Conservation (phyloP, 2,329 filamentous ascomycete species). For the Cladorrhinum sp. region DNA sequence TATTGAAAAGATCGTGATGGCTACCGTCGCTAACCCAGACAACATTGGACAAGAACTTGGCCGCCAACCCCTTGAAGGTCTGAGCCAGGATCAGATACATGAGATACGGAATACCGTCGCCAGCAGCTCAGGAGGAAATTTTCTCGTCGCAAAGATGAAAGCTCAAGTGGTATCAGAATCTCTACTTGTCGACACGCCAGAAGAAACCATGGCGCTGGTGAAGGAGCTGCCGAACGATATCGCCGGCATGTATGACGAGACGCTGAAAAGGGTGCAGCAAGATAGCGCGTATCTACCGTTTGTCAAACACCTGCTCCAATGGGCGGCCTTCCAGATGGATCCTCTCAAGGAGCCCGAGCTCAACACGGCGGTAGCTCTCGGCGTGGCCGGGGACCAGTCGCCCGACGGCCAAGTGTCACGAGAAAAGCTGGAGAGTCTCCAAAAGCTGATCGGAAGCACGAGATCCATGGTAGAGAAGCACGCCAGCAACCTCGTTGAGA, state of each 20-base stretch:
- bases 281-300: not conserved
- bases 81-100: not conserved
- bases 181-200: not conserved
- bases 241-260: not conserved
- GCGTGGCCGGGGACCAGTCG: not conserved
- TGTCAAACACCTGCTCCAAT: not conserved
- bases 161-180: not conserved
- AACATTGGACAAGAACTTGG: not conserved
- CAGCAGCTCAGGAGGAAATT: not conserved
- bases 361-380: conserved; percentile 2
- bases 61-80: not conserved
- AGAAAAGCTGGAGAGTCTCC: not conserved
- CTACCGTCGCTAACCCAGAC: not conserved
- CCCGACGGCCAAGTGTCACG: not conserved
- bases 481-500: not conserved
- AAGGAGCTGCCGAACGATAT: conserved; percentile 1
- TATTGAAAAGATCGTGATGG: not conserved
- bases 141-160: not conserved
- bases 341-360: conserved; percentile 3
- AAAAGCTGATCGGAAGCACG: not conserved
- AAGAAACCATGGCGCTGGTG: not conserved
- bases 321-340: conserved; percentile 4
- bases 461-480: not conserved
- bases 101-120: not conserved
- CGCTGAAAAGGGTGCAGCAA: not conserved